phyloP scores from a whole-genome alignment of 495 filamentous ascomycete genomes.

The Beverwykella pulmonaria region DNA sequence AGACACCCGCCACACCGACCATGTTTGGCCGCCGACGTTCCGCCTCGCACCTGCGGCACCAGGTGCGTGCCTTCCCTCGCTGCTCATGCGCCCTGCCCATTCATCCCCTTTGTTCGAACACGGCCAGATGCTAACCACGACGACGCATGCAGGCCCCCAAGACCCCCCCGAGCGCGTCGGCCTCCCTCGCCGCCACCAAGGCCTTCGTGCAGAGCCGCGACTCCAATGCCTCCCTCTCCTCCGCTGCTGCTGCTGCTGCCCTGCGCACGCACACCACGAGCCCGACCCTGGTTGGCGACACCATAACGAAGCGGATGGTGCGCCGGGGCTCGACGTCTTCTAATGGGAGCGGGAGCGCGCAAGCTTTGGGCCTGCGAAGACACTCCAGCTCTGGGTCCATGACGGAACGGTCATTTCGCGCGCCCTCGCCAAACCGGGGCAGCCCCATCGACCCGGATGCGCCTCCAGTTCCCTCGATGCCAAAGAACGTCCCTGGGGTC shows the following conservation, averaged over 20 bases:
- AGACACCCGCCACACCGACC: constrained; percentile 10
- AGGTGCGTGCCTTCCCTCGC: constrained; percentile 33
- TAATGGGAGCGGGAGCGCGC: constrained; percentile 54
- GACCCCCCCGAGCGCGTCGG: constrained; percentile 66
- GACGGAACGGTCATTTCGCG: constrained; percentile 81
- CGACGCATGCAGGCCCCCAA: constrained; percentile 57
- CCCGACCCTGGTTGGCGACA: constrained; percentile 74
- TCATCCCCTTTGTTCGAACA: background rate
- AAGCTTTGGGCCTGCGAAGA: constrained; percentile 58
- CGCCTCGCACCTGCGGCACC: constrained; percentile 27
- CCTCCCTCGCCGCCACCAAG: constrained; percentile 73
- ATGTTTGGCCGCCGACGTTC: constrained; percentile 41
- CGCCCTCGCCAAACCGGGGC: constrained; percentile 61
- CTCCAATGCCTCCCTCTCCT: constrained; percentile 69
- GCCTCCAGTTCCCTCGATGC: constrained; percentile 77
- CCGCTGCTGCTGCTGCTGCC: constrained; percentile 82
- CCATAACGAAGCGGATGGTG: constrained; percentile 83
- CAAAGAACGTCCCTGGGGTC: constrained; percentile 53
- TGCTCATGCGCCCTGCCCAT: background rate
- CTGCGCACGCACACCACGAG: constrained; percentile 73
- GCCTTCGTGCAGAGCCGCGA: constrained; percentile 73
- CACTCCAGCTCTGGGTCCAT: constrained; percentile 76
- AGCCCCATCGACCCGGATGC: constrained; percentile 46
- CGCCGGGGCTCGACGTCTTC: constrained; percentile 73
- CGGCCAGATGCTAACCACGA: constrained; percentile 12